Evolutionary conservation across 169 alveolate genomes (phyloP).

Genomic region (Cryptosporidium bovis): DNA sequence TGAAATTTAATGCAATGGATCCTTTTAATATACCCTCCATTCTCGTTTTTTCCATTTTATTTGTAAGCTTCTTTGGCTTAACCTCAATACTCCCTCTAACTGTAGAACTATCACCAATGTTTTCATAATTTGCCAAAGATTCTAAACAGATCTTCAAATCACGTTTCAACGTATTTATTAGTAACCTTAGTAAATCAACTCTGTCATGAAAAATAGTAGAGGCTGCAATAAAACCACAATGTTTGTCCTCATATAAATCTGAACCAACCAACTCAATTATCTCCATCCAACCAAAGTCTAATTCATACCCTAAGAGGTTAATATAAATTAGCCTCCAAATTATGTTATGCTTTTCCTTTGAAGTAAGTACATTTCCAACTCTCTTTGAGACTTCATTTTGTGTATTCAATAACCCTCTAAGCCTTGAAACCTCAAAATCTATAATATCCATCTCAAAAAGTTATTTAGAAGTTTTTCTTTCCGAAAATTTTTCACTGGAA

Average conservation of each 20-base stretch:
- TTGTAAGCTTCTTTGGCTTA: constrained; percentile 5
- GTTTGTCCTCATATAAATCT: constrained; percentile 6
- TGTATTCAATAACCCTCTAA: background rate
- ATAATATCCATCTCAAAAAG: constrained; percentile 27
- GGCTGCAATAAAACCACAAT: constrained; percentile 64
- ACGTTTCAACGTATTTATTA: constrained; percentile 59
- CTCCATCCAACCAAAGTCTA: constrained; percentile 67
- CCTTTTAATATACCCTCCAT: background rate
- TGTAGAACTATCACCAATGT: background rate
- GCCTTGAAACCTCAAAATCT: constrained; percentile 24
- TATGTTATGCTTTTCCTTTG: constrained; percentile 39
- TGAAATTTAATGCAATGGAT: constrained; percentile 47
- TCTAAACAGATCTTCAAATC: constrained; percentile 49
- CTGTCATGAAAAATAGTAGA: constrained; percentile 15
- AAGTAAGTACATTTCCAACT: background rate
- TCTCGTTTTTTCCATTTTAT: background rate
- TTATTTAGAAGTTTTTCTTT: background rate
- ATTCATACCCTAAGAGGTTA: constrained; percentile 23
- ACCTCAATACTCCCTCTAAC: background rate
- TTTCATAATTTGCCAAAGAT: background rate
- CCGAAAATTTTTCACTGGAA: background rate
- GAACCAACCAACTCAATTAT: constrained; percentile 44
- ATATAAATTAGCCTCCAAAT: constrained; percentile 56
- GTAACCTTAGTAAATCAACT: constrained; percentile 40
- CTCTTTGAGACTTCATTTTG: constrained; percentile 1